Base-by-base conservation (phyloP, 805 yeast species). In the Cyberlindnera maritima region DNA sequence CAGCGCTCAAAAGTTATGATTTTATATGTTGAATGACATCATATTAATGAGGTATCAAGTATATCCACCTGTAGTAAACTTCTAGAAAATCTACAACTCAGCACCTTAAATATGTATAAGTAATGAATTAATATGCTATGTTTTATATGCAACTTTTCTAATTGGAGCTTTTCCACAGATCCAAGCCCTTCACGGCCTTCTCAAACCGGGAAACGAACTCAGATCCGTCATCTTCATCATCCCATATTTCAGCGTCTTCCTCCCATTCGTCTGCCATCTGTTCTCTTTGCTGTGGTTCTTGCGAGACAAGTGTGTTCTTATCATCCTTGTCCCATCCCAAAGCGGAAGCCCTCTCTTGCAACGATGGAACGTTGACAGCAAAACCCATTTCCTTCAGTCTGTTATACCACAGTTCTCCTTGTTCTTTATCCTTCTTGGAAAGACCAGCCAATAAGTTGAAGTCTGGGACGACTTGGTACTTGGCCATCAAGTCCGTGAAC, bases 401-500 rank as follows among this genome's bases (percentile, higher is more conserved):
- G 5, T 45, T 33, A 23, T 29, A 47, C 56, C 56, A 53, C 8
- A 40, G 10, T 31, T 47, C 44, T 13, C 47, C 47, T 13, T 47
- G 41, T 2, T 39, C 46, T 4, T 8, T 20, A 18, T 53, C 51
- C 33, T 53, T 53, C 41, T 33, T 36, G 4, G 43, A 41, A 19
- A 53, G 33, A 2, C 48, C 52, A n/a, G 52, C 38, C n/a, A 52
- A 25, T 19, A 53, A 39, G 31, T 47, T 45, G 43, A 53, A 53
- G 34, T 53, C 53, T 13, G 52, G 52, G 1, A 29, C 46, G 5
- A 47, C 48, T 7, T 41, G 29, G 21, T 48, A 45, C 18, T 36
- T 23, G 15, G 47, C 49, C 52, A 53, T 45, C 31, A 53, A 21
- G 13, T 43, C 42, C 12, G 46, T 47, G 21, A 49, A 41, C 31